Evolutionary conservation across 1,284 basidiomycete genomes (phyloP), one percentile per base, ranked within the genome.

Genomic region (Malassezia nana): DNA sequence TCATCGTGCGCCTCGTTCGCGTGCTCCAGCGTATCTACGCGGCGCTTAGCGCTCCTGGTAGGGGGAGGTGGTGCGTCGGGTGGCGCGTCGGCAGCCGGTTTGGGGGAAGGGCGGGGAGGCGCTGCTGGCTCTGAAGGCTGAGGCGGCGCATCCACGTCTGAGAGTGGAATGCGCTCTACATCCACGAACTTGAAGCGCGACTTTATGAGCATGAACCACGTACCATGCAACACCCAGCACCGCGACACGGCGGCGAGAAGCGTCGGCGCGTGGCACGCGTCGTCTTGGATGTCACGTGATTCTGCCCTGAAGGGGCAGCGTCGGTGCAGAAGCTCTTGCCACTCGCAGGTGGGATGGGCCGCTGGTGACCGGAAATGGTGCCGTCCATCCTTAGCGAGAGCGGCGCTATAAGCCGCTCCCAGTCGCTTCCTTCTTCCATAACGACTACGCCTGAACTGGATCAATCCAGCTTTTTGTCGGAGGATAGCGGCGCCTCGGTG

Each of bases 381-480:
- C 20, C 35, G 35, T 38, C 16, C 35, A 18, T 38, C 20, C 35
- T 7, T 18, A 6, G 18, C 20, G 35, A 38, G 35, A 38, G 35
- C 35, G 35, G 35, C 12, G 16, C 35, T 38, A 12, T 38, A 15
- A 18, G 7, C 35, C 18, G 43, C 29, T 45, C 43, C 22, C 32
- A 47, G 4, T 35, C 45, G 3, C 43, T 26, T 5, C 26, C 45
- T 9, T 31, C 45, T 12, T 47, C 32, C 8, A 12, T 47, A 3
- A 33, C 31, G 3, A 15, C 32, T 4, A 35, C 45, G 12, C 45
- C 45, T 24, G 45, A 47, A 10, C 45, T 47, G 45, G 45, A 47
- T 26, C 31, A 22, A 20, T 35, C 31, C 13, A 35, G 33, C 32
- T 24, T 28, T 15, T n/a, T 31, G 31, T 24, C 45, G 25, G 45